phyloP scores from a whole-genome alignment of 768 basidiomycete genomes.

The Mycena polygramma region DNA sequence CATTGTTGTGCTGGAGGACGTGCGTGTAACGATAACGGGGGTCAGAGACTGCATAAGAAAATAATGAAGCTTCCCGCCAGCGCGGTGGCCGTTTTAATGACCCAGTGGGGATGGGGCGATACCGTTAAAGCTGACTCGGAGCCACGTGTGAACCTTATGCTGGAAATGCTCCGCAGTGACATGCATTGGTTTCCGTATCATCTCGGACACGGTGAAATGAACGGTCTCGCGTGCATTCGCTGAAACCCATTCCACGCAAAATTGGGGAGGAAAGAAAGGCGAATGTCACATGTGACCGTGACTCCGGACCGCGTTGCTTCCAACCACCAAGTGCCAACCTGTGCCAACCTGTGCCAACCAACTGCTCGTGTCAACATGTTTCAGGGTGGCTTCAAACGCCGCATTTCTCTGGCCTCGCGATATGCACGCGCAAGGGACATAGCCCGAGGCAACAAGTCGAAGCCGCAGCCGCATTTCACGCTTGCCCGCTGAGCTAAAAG shows the following conservation, averaged over 20 bases:
- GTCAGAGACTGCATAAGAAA: constrained; percentile 28
- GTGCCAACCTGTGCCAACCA: too few relatives aligned
- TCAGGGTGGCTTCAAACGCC: constrained; percentile 5
- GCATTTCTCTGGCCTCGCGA: constrained; percentile 25
- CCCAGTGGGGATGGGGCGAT: constrained; percentile 29
- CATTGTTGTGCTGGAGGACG: constrained; percentile 38
- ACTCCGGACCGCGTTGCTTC: constrained; percentile 15
- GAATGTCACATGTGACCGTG: constrained; percentile 14
- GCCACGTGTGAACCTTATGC: constrained; percentile 34
- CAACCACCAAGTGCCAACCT: not conserved
- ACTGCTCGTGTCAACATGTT: constrained; percentile 2
- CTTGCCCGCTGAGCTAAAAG: constrained; percentile 32
- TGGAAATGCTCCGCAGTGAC: constrained; percentile 21
- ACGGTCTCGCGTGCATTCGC: not conserved
- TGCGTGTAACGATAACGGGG: constrained; percentile 36
- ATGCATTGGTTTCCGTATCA: constrained; percentile 8
- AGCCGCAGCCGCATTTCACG: constrained; percentile 28
- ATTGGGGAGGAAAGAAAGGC: not conserved
- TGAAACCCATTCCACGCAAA: not conserved
- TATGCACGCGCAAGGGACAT: constrained; percentile 17
- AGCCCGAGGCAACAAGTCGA: constrained; percentile 10
- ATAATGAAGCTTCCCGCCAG: constrained; percentile 6
- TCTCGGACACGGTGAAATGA: constrained; percentile 24
- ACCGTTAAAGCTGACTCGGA: constrained; percentile 8
- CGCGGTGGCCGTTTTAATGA: constrained; percentile 31